Evolutionary conservation across 2,329 filamentous ascomycete species (phyloP), one percentile per base, ranked within the genome.

Genomic region (Chrysoporthe deuterocubensis): DNA sequence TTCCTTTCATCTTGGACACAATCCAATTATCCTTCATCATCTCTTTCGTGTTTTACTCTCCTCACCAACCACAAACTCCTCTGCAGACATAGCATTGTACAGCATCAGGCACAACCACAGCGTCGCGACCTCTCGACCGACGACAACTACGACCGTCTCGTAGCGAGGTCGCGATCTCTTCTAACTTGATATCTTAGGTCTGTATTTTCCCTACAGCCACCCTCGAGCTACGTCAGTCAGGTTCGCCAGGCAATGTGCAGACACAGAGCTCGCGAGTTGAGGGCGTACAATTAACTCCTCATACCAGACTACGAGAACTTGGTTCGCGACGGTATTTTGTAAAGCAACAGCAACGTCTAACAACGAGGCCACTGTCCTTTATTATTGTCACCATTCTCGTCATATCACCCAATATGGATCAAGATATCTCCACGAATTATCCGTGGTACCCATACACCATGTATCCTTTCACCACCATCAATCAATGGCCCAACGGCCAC

Each of bases 341-440:
- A 60, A 44, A 44, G 37, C 40, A 60, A 14, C 40, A 43, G 26
- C 57, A 60, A 26, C 57, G 44, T 32, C n/a, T 40, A 60, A 14
- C 40, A 42, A 16, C 9, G 18, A 21, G 6, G 9, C 18, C 34
- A n/a, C 26, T n/a, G 44, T 32, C n/a, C 13, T 14, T 40, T 11
- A n/a, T 0, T 58, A 13, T 42, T 42, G 34, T 44, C 4, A 8
- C n/a, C 37, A 8, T 13, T 14, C 57, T 34, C 50, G 11, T 26
- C 57, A 60, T 43, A 43, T 43, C 34, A 5, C 40, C 13, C 40
- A 13, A 60, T 60, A 32, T 14, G 50, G 32, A 16, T 34, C 26
- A 13, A n/a, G n/a, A 60, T 21, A 14, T 40, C 40, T 21, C 34
- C 11, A n/a, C 40, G 34, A n/a, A 16, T 7, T 16, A 1, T 16